Percentiles rank a stretch among this genome's conserved stretches.
These are phyloP conservation scores for Sordariomycetes sp. DNA, from an alignment of 2,329 filamentous ascomycete genomes.

Conservation along the genomic window DNA sequence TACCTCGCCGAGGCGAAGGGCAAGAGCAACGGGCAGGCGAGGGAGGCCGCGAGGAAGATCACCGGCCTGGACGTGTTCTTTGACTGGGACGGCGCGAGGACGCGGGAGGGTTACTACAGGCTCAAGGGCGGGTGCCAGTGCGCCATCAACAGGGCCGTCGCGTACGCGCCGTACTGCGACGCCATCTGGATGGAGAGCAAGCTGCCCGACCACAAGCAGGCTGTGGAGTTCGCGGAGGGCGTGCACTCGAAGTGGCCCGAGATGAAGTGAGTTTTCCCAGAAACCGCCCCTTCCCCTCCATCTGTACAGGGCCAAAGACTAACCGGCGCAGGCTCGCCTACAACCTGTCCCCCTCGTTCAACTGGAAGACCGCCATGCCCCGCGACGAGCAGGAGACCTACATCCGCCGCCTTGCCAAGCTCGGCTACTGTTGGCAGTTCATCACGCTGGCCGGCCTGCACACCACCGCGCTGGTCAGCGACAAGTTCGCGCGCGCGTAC, in stretches of 20 bases:
- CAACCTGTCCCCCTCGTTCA: conserved; percentile 98
- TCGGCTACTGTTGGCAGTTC: conserved; percentile 99
- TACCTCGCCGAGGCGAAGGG: conserved; percentile 63
- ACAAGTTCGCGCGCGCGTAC: conserved; percentile 80
- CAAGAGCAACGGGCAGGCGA: conserved; percentile 76
- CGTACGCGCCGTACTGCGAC: conserved; percentile 88
- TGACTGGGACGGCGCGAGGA: conserved; percentile 90
- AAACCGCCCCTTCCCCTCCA: background rate
- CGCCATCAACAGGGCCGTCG: conserved; percentile 80
- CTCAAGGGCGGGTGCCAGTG: conserved; percentile 86
- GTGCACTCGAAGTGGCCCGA: conserved; percentile 93
- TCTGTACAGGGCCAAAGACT: conserved; percentile 4
- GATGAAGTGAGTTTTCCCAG: conserved; percentile 62
- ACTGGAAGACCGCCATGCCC: conserved; percentile 97
- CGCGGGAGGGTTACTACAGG: conserved; percentile 90
- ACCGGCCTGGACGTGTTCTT: conserved; percentile 78
- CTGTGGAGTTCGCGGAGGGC: conserved; percentile 83
- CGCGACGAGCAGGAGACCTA: conserved; percentile 92
- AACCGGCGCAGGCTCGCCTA: conserved; percentile 64
- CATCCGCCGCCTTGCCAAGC: conserved; percentile 72
- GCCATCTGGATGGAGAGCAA: conserved; percentile 99
- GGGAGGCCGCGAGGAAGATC: conserved; percentile 66
- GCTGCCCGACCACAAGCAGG: conserved; percentile 82
- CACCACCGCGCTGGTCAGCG: conserved; percentile 84
- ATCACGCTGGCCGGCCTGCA: conserved; percentile 98